A percentile compares a stretch with the other conserved stretches of the same genome.
phyloP scores from a whole-genome alignment of 2,329 filamentous ascomycete species.

The Xylariaceae sp. region DNA sequence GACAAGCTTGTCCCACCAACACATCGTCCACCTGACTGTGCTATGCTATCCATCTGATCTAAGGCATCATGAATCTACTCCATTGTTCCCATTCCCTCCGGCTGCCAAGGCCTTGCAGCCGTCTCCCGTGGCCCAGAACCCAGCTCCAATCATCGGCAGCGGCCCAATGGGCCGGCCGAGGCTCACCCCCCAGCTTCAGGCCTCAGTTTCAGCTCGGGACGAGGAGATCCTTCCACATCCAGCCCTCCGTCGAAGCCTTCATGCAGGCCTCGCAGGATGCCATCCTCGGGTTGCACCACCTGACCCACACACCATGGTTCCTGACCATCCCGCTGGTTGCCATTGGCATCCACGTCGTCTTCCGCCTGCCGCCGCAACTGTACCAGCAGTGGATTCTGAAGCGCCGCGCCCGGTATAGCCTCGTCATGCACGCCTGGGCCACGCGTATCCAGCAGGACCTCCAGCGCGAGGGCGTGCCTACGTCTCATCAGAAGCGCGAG shows the following conservation, averaged over 20 bases:
- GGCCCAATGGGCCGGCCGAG: background rate
- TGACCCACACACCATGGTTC: slow-evolving; percentile 55
- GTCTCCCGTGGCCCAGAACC: background rate
- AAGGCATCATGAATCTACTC: slow-evolving; percentile 14
- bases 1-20: background rate
- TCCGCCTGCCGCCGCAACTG: slow-evolving; percentile 51
- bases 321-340: slow-evolving; percentile 57
- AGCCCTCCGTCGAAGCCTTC: slow-evolving; percentile 33
- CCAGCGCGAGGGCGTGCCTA: slow-evolving; percentile 14
- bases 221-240: slow-evolving; percentile 38
- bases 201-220: background rate
- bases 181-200: background rate
- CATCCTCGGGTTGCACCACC: slow-evolving; percentile 47
- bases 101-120: slow-evolving; percentile 7
- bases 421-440: slow-evolving; percentile 41
- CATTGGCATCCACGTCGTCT: slow-evolving; percentile 46
- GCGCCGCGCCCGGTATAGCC: slow-evolving; percentile 34
- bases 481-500: slow-evolving; percentile 21
- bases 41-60: background rate
- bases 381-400: slow-evolving; percentile 40
- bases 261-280: slow-evolving; percentile 46
- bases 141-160: slow-evolving; percentile 2
- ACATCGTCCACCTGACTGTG: slow-evolving; percentile 1
- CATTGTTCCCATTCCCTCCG: slow-evolving; percentile 9
- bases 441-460: slow-evolving; percentile 31